These are phyloP conservation scores for Elsinoe batatas DNA, from an alignment of 2,329 filamentous ascomycete species.

Conservation along the genomic window DNA sequence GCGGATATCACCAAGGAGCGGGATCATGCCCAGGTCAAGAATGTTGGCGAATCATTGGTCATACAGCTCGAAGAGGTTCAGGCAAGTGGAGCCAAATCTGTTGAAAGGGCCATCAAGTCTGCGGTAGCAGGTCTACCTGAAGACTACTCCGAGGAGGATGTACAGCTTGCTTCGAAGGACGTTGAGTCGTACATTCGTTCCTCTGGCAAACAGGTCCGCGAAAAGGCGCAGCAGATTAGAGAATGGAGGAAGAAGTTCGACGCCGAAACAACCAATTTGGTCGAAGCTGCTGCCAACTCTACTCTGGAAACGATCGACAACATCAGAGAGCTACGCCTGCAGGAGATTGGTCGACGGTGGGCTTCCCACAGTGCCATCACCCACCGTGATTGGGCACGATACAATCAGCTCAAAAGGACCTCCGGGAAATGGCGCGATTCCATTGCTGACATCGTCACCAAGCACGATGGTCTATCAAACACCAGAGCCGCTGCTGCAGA, in stretches of 20 bases:
- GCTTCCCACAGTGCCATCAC: constrained; percentile 92
- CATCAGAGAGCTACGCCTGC: constrained; percentile 73
- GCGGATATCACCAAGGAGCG: constrained; percentile 64
- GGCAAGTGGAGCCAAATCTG: constrained; percentile 50
- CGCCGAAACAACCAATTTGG: constrained; percentile 55
- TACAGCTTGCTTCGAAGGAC: constrained; percentile 43
- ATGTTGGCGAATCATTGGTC: constrained; percentile 57
- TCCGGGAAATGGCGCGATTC: constrained; percentile 79
- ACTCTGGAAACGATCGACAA: constrained; percentile 74
- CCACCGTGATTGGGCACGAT: constrained; percentile 95
- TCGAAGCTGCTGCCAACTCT: constrained; percentile 63
- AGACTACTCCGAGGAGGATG: constrained; percentile 43
- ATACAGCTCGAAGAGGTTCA: constrained; percentile 58
- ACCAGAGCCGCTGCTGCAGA: constrained; percentile 59
- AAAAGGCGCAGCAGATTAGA: constrained; percentile 65
- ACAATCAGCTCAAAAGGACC: constrained; percentile 74
- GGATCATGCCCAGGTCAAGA: constrained; percentile 55
- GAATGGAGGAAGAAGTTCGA: constrained; percentile 68
- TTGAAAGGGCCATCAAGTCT: constrained; percentile 58
- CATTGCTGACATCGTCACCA: constrained; percentile 64
- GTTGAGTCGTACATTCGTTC: constrained; percentile 50
- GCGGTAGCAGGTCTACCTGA: constrained; percentile 48
- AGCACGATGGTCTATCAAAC: constrained; percentile 59
- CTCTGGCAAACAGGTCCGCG: constrained; percentile 64
- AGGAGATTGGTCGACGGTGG: constrained; percentile 88